Evolutionary conservation across 2,329 filamentous ascomycete genomes (phyloP).

Genomic region (Penicillium corylophilum): DNA sequence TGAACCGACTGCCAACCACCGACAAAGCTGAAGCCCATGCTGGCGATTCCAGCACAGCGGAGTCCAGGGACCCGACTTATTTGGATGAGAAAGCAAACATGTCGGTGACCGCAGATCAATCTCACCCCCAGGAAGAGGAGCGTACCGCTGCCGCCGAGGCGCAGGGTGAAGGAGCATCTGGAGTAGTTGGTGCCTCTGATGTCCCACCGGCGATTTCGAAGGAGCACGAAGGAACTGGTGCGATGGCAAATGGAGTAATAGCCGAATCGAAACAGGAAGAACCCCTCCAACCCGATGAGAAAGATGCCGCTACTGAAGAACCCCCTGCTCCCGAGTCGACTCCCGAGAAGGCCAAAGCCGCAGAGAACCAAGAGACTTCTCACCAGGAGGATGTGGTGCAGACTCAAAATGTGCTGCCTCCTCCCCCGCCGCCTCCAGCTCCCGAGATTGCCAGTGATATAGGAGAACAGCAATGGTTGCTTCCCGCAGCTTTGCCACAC

Average conservation of each 20-base stretch:
- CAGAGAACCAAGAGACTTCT: constrained; percentile 47
- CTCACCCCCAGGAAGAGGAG: constrained; percentile 30
- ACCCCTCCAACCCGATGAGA: constrained; percentile 21
- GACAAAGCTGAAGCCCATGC: constrained; percentile 41
- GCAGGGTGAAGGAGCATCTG: constrained; percentile 33
- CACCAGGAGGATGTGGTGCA: constrained; percentile 43
- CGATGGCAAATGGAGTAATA: constrained; percentile 11
- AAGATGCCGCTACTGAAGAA: constrained; percentile 64
- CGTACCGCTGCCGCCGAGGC: constrained; percentile 37
- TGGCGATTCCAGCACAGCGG: constrained; percentile 41
- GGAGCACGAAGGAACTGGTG: constrained; percentile 15
- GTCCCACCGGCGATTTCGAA: constrained; percentile 11
- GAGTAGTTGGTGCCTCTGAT: constrained; percentile 16
- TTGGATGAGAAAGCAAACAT: constrained; percentile 41
- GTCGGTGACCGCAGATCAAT: constrained; percentile 31
- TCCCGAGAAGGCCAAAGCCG: constrained; percentile 5
- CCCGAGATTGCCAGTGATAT: constrained; percentile 40
- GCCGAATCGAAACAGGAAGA: constrained; percentile 21
- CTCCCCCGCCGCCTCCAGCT: constrained; percentile 51
- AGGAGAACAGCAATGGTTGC: constrained; percentile 65
- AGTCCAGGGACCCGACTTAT: constrained; percentile 39
- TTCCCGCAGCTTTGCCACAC: constrained; percentile 78
- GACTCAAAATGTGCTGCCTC: constrained; percentile 53
- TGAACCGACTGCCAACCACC: constrained; percentile 37
- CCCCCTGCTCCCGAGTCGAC: constrained; percentile 51